Evolutionary conservation across 148 eudicot genomes (phyloP).

Genomic region (Chenopodium album): DNA sequence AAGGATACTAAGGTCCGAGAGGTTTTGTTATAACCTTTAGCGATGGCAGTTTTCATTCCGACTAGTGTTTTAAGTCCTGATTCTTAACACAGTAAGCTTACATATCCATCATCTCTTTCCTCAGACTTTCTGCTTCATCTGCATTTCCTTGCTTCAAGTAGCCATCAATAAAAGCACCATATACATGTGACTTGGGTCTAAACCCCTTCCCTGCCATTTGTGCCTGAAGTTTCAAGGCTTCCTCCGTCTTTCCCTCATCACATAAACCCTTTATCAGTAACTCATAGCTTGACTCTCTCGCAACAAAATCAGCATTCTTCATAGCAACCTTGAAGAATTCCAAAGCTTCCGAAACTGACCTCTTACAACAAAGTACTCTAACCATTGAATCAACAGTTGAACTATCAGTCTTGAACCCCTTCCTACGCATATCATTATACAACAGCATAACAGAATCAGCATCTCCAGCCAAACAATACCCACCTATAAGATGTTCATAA

Average conservation of each 20-base stretch:
- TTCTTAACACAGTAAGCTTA: background rate
- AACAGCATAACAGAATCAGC: slow-evolving; percentile 49
- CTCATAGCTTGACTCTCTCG: slow-evolving; percentile 48
- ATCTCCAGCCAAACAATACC: slow-evolving; percentile 67
- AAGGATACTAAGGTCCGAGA: slow-evolving; percentile 61
- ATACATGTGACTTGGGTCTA: slow-evolving; percentile 47
- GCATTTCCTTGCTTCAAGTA: slow-evolving; percentile 53
- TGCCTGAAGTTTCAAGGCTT: slow-evolving; percentile 64
- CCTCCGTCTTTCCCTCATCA: slow-evolving; percentile 52
- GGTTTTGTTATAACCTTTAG: slow-evolving; percentile 54
- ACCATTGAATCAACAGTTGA: slow-evolving; percentile 51
- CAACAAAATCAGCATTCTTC: slow-evolving; percentile 40
- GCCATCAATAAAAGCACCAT: slow-evolving; percentile 58
- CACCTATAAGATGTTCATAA: slow-evolving; percentile 68
- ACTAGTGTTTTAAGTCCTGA: too few species aligned
- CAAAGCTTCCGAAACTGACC: slow-evolving; percentile 44
- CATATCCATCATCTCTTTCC: slow-evolving; percentile 50
- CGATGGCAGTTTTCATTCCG: background rate
- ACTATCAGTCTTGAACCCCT: slow-evolving; percentile 47
- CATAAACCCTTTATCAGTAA: slow-evolving; percentile 61
- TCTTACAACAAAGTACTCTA: slow-evolving; percentile 39
- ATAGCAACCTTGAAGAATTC: slow-evolving; percentile 40
- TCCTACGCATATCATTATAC: slow-evolving; percentile 61
- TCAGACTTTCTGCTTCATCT: slow-evolving; percentile 45
- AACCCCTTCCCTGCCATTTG: slow-evolving; percentile 80